Conservation (phyloP, 2,329 filamentous ascomycete species). For the Myriosclerotinia scirpicola region DNA sequence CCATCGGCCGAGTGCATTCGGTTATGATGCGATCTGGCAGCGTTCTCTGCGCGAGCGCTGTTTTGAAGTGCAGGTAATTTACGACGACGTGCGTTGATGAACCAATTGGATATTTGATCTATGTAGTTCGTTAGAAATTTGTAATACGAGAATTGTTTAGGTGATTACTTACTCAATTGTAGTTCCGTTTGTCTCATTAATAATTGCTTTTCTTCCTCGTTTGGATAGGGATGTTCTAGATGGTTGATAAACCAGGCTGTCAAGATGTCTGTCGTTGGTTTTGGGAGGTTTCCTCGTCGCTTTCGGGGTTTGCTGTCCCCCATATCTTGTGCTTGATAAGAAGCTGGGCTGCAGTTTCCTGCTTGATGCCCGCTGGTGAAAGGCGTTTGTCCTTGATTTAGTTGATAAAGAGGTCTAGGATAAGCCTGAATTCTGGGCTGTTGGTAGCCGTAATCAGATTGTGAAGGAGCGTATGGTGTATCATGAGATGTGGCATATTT, state of each 20-base stretch:
- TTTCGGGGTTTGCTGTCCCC: constrained; percentile 45
- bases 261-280: constrained; percentile 80
- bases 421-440: constrained; percentile 21
- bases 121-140: neutral
- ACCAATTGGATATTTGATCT: constrained; percentile 78
- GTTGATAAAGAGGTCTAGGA: neutral
- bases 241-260: constrained; percentile 79
- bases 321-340: constrained; percentile 25
- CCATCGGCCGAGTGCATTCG: constrained; percentile 15
- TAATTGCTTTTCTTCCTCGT: constrained; percentile 82
- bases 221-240: constrained; percentile 79
- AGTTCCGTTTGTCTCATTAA: constrained; percentile 75
- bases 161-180: constrained; percentile 65
- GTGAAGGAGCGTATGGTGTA: constrained; percentile 3
- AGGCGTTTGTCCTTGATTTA: constrained; percentile 32
- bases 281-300: constrained; percentile 83
- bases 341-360: neutral
- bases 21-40: constrained; percentile 30
- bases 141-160: neutral
- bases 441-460: constrained; percentile 22
- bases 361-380: constrained; percentile 29
- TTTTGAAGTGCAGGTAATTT: constrained; percentile 49
- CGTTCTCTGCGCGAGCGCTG: constrained; percentile 39
- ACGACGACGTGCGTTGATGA: constrained; percentile 73
- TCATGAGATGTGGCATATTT: constrained; percentile 2